Conservation (phyloP, 805 yeast genomes). For the Starmerella scarabaei region DNA sequence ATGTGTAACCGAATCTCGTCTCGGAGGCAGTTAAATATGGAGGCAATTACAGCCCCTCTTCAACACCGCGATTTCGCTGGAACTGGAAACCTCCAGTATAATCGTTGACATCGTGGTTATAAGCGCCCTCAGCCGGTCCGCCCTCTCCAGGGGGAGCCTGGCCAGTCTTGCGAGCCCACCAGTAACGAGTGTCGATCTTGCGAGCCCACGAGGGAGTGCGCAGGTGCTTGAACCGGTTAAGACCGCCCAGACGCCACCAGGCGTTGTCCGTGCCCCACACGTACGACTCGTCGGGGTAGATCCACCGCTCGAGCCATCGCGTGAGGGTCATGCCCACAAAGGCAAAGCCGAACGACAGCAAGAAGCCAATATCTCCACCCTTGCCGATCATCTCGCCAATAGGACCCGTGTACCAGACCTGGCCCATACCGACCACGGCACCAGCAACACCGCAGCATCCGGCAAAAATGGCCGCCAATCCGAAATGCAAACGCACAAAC, state of each 20-base stretch:
- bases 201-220: conserved; percentile 14
- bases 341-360: conserved; percentile 55
- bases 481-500: conserved; percentile 50
- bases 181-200: conserved; percentile 12
- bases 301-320: conserved; percentile 20
- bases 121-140: conserved; percentile 14
- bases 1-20: too few relatives aligned
- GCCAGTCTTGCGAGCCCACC: conserved; percentile 16
- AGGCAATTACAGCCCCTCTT: conserved; percentile 4
- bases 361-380: conserved; percentile 86
- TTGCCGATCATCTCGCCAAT: conserved; percentile 39
- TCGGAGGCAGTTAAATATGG: too few relatives aligned
- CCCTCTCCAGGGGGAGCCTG: conserved; percentile 15
- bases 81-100: conserved; percentile 4
- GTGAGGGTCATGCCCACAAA: conserved; percentile 34
- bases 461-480: conserved; percentile 64
- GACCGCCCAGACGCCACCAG: conserved; percentile 19
- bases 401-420: conserved; percentile 70
- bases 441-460: conserved; percentile 78
- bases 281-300: conserved; percentile 19
- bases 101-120: conserved; percentile 9
- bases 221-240: conserved; percentile 7
- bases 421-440: conserved; percentile 76
- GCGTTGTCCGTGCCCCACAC: conserved; percentile 18
- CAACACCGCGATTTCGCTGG: conserved; percentile 11